These are phyloP conservation scores for Pseudogymnoascus sp. DNA, from an alignment of 2,329 filamentous ascomycete species.

Conservation along the genomic window DNA sequence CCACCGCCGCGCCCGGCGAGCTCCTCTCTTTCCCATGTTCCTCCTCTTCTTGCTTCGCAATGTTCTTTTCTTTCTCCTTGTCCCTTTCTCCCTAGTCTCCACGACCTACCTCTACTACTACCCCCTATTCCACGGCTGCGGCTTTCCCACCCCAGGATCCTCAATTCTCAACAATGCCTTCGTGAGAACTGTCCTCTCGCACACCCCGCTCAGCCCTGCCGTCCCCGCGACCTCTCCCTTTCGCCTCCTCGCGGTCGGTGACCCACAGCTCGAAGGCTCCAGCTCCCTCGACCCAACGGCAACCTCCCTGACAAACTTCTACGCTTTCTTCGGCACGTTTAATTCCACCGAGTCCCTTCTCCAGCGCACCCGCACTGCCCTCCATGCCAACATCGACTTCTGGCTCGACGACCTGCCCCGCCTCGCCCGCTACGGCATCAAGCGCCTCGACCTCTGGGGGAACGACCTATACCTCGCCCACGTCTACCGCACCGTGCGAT, in stretches of 20 bases:
- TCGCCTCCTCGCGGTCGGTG: constrained; percentile 76
- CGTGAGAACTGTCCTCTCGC: constrained; percentile 21
- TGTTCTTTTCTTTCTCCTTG: constrained; percentile 40
- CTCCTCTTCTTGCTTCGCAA: constrained; percentile 25
- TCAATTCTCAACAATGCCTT: constrained; percentile 19
- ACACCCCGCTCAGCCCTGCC: constrained; percentile 21
- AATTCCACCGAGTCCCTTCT: constrained; percentile 39
- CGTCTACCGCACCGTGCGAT: constrained; percentile 74
- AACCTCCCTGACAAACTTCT: constrained; percentile 46
- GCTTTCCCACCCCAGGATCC: constrained; percentile 53
- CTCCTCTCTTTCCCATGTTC: constrained; percentile 22
- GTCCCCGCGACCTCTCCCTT: constrained; percentile 56
- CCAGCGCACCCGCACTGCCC: constrained; percentile 42
- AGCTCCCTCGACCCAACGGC: constrained; percentile 60
- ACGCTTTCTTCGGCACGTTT: constrained; percentile 26
- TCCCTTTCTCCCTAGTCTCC: constrained; percentile 60
- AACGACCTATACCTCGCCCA: constrained; percentile 95
- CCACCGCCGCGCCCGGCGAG: background rate
- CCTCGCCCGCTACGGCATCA: constrained; percentile 59
- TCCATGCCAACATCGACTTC: constrained; percentile 55
- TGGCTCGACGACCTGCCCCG: constrained; percentile 60
- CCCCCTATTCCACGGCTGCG: constrained; percentile 70
- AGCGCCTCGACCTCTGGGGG: constrained; percentile 78
- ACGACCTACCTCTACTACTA: constrained; percentile 83
- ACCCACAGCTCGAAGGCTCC: constrained; percentile 91